Evolutionary conservation across 1,284 basidiomycete genomes (phyloP).

Genomic region (Cronartium ribicola): DNA sequence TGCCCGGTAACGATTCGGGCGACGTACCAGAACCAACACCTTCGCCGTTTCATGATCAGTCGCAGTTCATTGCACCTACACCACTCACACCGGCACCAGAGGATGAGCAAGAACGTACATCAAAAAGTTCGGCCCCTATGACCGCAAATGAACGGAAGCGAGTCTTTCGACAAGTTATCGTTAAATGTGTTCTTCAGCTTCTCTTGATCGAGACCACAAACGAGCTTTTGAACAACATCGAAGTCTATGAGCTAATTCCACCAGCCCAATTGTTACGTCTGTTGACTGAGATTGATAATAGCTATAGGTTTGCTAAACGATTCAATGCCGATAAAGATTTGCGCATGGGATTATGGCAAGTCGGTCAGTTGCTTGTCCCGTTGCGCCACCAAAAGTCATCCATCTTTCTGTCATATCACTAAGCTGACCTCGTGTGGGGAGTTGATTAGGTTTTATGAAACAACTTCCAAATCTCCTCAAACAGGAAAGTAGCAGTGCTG

Average conservation of each 20-base stretch:
- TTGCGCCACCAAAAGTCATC: not conserved
- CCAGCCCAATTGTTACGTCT: conserved; percentile 85
- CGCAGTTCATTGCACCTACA: conserved; percentile 69
- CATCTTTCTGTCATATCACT: too few relatives aligned
- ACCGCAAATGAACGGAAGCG: conserved; percentile 70
- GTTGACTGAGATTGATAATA: conserved; percentile 91
- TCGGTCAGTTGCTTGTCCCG: conserved; percentile 60
- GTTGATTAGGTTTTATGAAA: conserved; percentile 86
- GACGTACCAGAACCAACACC: conserved; percentile 36
- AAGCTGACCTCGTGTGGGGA: too few relatives aligned
- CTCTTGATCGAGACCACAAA: conserved; percentile 96
- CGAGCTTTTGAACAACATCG: conserved; percentile 84
- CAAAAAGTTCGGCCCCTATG: conserved; percentile 31
- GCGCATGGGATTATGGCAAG: conserved; percentile 96
- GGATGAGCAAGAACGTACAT: conserved; percentile 31
- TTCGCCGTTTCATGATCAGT: conserved; percentile 50
- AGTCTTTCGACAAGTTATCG: conserved; percentile 97
- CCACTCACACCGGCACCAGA: conserved; percentile 62
- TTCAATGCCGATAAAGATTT: conserved; percentile 99
- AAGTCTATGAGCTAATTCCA: conserved; percentile 90
- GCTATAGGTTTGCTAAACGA: conserved; percentile 90
- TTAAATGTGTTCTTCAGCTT: conserved; percentile 97
- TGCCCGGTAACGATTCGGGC: conserved; percentile 55
- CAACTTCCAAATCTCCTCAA: conserved; percentile 96
- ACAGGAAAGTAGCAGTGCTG: conserved; percentile 94